Evolutionary conservation across 768 basidiomycete species (phyloP).

Genomic region (Leccinum incarnatum): DNA sequence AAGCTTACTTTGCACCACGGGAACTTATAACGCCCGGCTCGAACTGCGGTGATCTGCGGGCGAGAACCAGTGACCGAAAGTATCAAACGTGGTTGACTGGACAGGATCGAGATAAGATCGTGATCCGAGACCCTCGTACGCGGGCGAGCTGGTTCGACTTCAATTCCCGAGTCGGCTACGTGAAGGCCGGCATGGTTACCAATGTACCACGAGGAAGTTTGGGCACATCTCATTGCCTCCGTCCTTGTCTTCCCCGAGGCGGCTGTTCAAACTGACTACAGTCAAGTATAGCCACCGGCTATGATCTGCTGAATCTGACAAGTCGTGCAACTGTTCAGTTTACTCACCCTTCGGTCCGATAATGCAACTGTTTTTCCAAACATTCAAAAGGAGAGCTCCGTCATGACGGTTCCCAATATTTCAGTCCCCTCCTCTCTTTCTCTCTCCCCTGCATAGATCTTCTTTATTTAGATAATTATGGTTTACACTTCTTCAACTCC

Average conservation of each 20-base stretch:
- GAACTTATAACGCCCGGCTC: not conserved
- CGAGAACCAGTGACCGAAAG: not conserved
- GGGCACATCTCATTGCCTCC: not conserved
- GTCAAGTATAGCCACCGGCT: not conserved
- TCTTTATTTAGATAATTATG: constrained; percentile 14
- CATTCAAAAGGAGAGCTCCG: constrained; percentile 14
- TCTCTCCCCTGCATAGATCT: not conserved
- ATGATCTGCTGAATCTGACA: not conserved
- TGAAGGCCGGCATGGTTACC: not conserved
- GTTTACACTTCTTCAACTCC: constrained; percentile 23
- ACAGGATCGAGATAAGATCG: not conserved
- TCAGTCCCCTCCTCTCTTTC: not conserved
- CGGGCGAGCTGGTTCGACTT: constrained; percentile 18
- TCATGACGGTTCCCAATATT: not conserved
- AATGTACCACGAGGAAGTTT: not conserved
- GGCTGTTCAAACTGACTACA: not conserved
- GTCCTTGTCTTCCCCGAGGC: not conserved
- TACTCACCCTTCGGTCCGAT: not conserved
- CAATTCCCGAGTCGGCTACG: not conserved
- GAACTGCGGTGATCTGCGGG: not conserved
- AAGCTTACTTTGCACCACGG: not conserved
- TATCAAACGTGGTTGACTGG: not conserved
- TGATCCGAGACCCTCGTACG: not conserved
- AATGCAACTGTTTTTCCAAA: too few relatives aligned
- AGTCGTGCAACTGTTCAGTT: not conserved